Percentiles rank a stretch among this genome's conserved stretches.
Conservation (phyloP, 2,329 filamentous ascomycete genomes). For the Xylaria sp. region DNA sequence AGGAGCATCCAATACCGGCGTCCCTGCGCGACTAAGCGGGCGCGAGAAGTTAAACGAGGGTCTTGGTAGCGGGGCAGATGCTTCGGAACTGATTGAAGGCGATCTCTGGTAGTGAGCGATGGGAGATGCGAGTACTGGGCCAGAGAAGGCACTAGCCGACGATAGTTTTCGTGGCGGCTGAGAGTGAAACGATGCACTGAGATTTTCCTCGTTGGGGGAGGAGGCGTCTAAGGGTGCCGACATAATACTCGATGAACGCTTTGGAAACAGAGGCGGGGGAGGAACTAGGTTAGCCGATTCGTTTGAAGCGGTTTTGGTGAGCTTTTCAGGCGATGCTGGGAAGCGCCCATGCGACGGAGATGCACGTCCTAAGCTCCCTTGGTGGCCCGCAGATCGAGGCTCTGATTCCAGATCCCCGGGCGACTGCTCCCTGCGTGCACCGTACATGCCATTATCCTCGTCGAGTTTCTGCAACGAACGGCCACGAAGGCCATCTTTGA, state of each 20-base stretch:
- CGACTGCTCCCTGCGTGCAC: constrained; percentile 67
- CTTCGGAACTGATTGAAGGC: constrained; percentile 85
- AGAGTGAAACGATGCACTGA: constrained; percentile 67
- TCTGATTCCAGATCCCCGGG: constrained; percentile 61
- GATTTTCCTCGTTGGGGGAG: constrained; percentile 71
- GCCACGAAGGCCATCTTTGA: constrained; percentile 54
- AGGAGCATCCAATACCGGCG: constrained; percentile 66
- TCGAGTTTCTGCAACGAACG: constrained; percentile 54
- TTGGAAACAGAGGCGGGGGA: constrained; percentile 60
- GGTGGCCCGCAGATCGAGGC: constrained; percentile 45
- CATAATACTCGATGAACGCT: constrained; percentile 68
- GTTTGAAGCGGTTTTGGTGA: constrained; percentile 56
- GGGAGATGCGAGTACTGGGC: constrained; percentile 64
- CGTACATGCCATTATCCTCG: constrained; percentile 58
- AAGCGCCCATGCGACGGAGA: constrained; percentile 51
- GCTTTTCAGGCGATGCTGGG: constrained; percentile 58
- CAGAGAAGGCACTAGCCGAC: constrained; percentile 65
- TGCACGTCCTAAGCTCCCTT: constrained; percentile 50
- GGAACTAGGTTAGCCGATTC: constrained; percentile 64
- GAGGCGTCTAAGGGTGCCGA: constrained; percentile 72
- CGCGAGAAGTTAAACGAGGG: constrained; percentile 94
- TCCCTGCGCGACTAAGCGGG: constrained; percentile 80
- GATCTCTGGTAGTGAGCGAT: constrained; percentile 75
- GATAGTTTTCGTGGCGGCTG: constrained; percentile 82
- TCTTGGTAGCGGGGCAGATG: constrained; percentile 73